A percentile compares a stretch with the other conserved stretches of the same genome.
phyloP scores from a whole-genome alignment of 768 basidiomycete genomes.

The Phaeotremella skinneri region DNA sequence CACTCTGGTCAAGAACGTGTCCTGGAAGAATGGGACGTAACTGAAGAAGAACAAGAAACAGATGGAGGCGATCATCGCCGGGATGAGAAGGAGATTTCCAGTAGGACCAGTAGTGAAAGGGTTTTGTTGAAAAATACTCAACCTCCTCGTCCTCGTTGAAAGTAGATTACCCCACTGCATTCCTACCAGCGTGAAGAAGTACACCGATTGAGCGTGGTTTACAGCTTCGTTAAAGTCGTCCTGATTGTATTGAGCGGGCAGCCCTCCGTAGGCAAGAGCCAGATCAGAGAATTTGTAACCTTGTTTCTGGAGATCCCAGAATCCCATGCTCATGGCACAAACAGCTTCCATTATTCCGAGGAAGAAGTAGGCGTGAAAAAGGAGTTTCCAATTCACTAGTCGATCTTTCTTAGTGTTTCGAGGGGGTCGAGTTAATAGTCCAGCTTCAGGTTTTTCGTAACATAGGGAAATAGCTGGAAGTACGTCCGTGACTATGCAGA shows the following conservation, averaged over 20 bases:
- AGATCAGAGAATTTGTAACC: constrained; percentile 41
- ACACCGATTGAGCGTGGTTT: constrained; percentile 58
- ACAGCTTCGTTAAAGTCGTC: constrained; percentile 46
- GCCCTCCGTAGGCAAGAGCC: constrained; percentile 54
- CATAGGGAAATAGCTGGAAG: constrained; percentile 60
- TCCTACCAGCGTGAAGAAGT: constrained; percentile 56
- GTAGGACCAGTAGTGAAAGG: constrained; percentile 50
- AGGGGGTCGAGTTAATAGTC: constrained; percentile 60
- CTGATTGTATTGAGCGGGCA: constrained; percentile 54
- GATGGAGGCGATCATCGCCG: constrained; percentile 56
- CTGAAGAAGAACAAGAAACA: constrained; percentile 55
- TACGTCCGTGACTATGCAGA: constrained; percentile 63
- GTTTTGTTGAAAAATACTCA: constrained; percentile 61
- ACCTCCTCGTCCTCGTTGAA: constrained; percentile 59
- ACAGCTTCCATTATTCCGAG: constrained; percentile 58
- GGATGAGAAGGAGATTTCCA: constrained; percentile 56
- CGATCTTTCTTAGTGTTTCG: constrained; percentile 61
- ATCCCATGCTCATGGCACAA: constrained; percentile 58
- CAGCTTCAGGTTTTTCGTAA: constrained; percentile 64
- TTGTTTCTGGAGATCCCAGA: constrained; percentile 56
- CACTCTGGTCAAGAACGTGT: constrained; percentile 57
- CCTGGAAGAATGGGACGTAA: constrained; percentile 56
- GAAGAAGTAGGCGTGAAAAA: constrained; percentile 63
- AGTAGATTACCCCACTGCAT: constrained; percentile 67
- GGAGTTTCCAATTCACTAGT: constrained; percentile 58